Base-by-base conservation (phyloP, 345 rosid genomes). In the Pelargonium nanum region DNA sequence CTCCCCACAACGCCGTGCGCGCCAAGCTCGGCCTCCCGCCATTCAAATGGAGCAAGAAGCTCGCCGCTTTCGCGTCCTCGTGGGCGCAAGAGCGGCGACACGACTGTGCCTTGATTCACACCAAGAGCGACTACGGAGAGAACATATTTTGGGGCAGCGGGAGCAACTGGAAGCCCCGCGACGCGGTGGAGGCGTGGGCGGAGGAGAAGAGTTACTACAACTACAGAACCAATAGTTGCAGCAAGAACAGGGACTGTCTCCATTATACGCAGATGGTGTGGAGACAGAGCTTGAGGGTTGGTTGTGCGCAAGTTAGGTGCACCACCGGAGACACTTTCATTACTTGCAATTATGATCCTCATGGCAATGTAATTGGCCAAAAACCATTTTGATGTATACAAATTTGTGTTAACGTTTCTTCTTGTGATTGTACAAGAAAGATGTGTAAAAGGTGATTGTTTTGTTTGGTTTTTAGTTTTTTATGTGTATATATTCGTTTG, bases 261-360 rank as follows among this genome's bases (percentile, higher is more conserved):
- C 89, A 80, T 75, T 82, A 80, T 64, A 85, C 89, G 0, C 92
- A 85, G 58, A 66, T 85, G 24, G 77, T 88, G 26, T 85, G 96
- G 96, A 80, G 78, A 71, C 66, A 82, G 26, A 80, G 82, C 60
- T 26, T 61, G 68, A 77, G 63, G 69, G 24, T 85, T 48, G 92
- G 89, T 1, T 88, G 96, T 40, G 86, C 85, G 0, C 64, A 63
- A 53, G 67, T 72, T 19, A 61, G 25, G 26, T 82, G 89, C 65
- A 57, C 13, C 51, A 80, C 52, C 22, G 86, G 83, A 17, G 89
- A 73, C 59, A 83, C 87, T 12, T 74, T 85, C 58, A 64, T 82
- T 44, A 65, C 65, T 6, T 82, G 88, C 71, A 79, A 76, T 53
- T 83, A 88, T 65, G 78, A 83, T 63, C 92, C 89, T 19, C 92